Percentiles rank a stretch among this genome's conserved stretches.
phyloP scores from a whole-genome alignment of 2,329 filamentous ascomycete species.

The Aspergillus hiratsukae region DNA sequence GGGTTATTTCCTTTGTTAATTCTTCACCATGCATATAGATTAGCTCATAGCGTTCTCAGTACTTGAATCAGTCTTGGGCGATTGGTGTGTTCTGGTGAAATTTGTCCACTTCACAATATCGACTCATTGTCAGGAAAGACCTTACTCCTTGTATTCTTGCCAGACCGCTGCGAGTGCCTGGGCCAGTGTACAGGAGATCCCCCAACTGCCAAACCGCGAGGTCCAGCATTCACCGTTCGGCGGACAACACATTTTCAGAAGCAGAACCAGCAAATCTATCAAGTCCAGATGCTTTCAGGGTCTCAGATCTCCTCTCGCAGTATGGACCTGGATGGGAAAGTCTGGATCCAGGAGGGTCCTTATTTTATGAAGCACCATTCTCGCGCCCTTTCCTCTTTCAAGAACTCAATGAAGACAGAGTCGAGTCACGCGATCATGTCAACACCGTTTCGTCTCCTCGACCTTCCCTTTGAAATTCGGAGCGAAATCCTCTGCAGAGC shows the following conservation, averaged over 20 bases:
- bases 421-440: not conserved
- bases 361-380: not conserved
- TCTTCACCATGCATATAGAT: not conserved
- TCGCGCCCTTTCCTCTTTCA: not conserved
- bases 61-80: not conserved
- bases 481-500: not conserved
- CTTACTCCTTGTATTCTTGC: not conserved
- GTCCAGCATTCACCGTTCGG: not conserved
- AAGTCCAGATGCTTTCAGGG: not conserved
- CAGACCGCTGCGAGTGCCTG: not conserved
- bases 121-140: not conserved
- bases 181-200: too few relatives aligned
- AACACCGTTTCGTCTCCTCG: not conserved
- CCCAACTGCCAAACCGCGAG: not conserved
- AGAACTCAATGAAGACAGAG: not conserved
- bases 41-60: not conserved
- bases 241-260: not conserved
- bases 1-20: not conserved
- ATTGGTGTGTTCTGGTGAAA: not conserved
- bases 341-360: not conserved
- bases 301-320: not conserved
- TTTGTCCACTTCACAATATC: not conserved
- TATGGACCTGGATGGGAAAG: not conserved
- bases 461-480: slow-evolving; percentile 3
- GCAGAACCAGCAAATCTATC: not conserved